These are phyloP conservation scores for Pisolithus albus DNA, from an alignment of 768 basidiomycete genomes.

Conservation along the genomic window DNA sequence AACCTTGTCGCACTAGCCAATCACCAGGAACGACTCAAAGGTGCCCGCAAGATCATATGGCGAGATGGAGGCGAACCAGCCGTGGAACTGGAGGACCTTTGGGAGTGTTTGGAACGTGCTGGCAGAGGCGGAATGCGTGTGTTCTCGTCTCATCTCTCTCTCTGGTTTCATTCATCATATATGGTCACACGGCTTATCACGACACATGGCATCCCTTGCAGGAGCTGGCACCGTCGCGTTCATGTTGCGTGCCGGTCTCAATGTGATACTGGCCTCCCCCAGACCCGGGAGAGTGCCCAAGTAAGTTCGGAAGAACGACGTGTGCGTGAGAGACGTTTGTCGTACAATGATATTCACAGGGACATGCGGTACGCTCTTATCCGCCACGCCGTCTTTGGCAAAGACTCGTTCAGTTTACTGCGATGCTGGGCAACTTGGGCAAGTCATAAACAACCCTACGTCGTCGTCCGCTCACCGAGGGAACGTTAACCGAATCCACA, in stretches of 20 bases:
- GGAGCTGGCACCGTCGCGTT: constrained; percentile 81
- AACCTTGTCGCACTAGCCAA: constrained; percentile 81
- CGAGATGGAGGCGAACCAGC: constrained; percentile 72
- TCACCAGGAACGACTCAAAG: constrained; percentile 66
- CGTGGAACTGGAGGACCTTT: constrained; percentile 53
- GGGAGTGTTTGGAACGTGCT: constrained; percentile 67
- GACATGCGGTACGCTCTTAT: constrained; percentile 59
- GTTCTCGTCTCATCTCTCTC: constrained; percentile 27
- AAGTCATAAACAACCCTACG: constrained; percentile 8
- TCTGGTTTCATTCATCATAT: too few relatives aligned
- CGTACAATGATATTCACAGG: constrained; percentile 38
- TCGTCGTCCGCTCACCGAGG: not conserved
- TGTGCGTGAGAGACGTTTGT: not conserved
- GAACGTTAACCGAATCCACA: constrained; percentile 17
- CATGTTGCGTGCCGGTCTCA: constrained; percentile 75
- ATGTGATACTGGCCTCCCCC: constrained; percentile 71
- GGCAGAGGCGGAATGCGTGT: constrained; percentile 62
- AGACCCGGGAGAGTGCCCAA: constrained; percentile 57
- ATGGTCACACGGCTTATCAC: too few relatives aligned
- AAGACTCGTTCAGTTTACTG: constrained; percentile 75
- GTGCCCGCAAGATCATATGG: constrained; percentile 78
- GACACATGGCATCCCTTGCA: constrained; percentile 25
- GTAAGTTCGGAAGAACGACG: constrained; percentile 12
- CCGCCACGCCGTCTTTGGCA: constrained; percentile 76
- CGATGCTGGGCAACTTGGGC: constrained; percentile 68